phyloP scores from a whole-genome alignment of 208 protist genomes.

The Wallacemonas sp. region DNA sequence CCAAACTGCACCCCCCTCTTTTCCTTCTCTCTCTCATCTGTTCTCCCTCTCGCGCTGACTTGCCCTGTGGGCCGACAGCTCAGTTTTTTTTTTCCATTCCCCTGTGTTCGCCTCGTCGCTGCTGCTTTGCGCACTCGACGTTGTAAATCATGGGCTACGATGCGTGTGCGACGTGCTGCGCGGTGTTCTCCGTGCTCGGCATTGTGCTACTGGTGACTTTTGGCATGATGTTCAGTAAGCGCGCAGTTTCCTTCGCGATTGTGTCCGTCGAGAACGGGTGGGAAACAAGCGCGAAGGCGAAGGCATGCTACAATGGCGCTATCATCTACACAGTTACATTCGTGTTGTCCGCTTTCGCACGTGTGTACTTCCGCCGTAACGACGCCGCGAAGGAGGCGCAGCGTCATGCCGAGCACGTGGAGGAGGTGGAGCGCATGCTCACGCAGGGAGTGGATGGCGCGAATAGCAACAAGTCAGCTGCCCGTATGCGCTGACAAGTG shows the following conservation, averaged over 20 bases:
- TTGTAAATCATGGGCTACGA: slow-evolving; percentile 45
- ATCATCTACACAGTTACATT: slow-evolving; percentile 81
- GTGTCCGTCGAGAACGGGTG: slow-evolving; percentile 62
- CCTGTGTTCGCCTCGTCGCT: no score
- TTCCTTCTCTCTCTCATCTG: slow-evolving; percentile 5
- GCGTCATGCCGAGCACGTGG: slow-evolving; percentile 35
- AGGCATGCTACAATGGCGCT: slow-evolving; percentile 83
- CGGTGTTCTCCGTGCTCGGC: slow-evolving; percentile 81
- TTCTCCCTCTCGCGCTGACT: neutral
- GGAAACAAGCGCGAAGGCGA: slow-evolving; percentile 73
- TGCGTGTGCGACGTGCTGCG: slow-evolving; percentile 74
- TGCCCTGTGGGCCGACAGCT: neutral
- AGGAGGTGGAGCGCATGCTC: slow-evolving; percentile 40
- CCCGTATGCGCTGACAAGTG: slow-evolving; percentile 5
- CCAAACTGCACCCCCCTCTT: neutral
- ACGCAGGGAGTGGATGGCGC: neutral
- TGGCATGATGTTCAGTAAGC: slow-evolving; percentile 70
- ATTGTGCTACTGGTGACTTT: slow-evolving; percentile 84
- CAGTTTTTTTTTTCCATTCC: slow-evolving; percentile 10
- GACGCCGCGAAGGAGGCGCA: slow-evolving; percentile 44
- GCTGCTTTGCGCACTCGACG: no score
- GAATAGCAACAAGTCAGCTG: neutral
- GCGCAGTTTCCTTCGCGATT: slow-evolving; percentile 78
- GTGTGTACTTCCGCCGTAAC: slow-evolving; percentile 71
- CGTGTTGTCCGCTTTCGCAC: slow-evolving; percentile 67